Conservation (phyloP, 306 rosid species). For the Canavalia ensiformis region DNA sequence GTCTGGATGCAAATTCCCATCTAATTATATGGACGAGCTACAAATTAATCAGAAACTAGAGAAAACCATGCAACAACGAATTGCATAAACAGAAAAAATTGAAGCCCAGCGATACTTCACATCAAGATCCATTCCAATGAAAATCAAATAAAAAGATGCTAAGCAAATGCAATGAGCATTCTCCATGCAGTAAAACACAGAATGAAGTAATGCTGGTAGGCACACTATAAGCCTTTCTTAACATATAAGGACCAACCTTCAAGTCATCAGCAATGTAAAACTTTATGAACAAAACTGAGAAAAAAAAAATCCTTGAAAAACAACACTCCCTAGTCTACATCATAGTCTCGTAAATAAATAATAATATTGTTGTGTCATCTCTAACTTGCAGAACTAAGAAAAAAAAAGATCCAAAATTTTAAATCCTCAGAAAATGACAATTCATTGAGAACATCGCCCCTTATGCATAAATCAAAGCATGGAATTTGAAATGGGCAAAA, state of each 20-base stretch:
- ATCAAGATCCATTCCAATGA: slow-evolving; percentile 13
- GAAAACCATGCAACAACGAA: background rate
- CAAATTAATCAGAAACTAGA: slow-evolving; percentile 4
- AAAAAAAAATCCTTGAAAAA: slow-evolving; percentile 29
- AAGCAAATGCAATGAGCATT: slow-evolving; percentile 8
- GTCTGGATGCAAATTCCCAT: background rate
- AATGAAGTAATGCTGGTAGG: background rate
- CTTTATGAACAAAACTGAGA: background rate
- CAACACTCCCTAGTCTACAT: background rate
- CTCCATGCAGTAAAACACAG: background rate
- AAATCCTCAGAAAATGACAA: background rate
- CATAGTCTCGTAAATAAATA: background rate
- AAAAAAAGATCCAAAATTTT: slow-evolving; percentile 5
- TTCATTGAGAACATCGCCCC: background rate
- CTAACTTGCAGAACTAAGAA: background rate
- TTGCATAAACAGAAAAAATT: slow-evolving; percentile 11
- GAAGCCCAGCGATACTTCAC: background rate
- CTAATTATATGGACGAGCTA: slow-evolving; percentile 17
- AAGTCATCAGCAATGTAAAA: background rate
- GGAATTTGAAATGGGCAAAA: slow-evolving; percentile 6
- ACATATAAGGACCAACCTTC: background rate
- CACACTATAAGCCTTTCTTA: background rate
- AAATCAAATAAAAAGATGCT: slow-evolving; percentile 6
- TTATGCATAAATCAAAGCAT: background rate
- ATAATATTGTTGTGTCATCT: background rate